Evolutionary conservation across 2,329 filamentous ascomycete species (phyloP).

Genomic region (Diatrype stigma): DNA sequence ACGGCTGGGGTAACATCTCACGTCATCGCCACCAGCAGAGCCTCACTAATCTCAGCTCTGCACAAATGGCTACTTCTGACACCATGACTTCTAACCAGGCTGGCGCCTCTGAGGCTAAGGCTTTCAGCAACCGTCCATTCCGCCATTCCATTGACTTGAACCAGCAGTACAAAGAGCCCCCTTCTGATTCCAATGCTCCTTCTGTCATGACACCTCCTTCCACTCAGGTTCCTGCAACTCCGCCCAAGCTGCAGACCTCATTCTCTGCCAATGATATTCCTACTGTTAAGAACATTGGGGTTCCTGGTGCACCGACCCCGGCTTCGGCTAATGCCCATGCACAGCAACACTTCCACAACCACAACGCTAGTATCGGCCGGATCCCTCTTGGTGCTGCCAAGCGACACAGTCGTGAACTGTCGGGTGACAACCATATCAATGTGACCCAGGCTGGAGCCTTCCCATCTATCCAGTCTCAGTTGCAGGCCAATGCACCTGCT

Average conservation of each 20-base stretch:
- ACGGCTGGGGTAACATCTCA: slow-evolving; percentile 60
- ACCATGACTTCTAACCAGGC: slow-evolving; percentile 33
- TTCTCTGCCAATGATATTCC: slow-evolving; percentile 89
- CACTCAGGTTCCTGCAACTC: slow-evolving; percentile 53
- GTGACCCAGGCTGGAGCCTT: slow-evolving; percentile 41
- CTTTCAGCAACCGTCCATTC: slow-evolving; percentile 44
- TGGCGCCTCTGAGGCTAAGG: slow-evolving; percentile 38
- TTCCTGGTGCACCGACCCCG: slow-evolving; percentile 37
- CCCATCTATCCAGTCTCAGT: slow-evolving; percentile 62
- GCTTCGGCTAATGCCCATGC: slow-evolving; percentile 54
- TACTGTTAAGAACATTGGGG: slow-evolving; percentile 69
- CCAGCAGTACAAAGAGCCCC: slow-evolving; percentile 34
- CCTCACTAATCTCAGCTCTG: slow-evolving; percentile 42
- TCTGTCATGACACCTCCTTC: slow-evolving; percentile 42
- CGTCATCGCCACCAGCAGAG: slow-evolving; percentile 66
- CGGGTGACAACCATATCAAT: slow-evolving; percentile 41
- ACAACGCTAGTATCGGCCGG: slow-evolving; percentile 77
- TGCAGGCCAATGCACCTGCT: slow-evolving; percentile 75
- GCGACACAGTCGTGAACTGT: slow-evolving; percentile 71
- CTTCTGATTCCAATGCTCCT: slow-evolving; percentile 33
- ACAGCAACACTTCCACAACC: slow-evolving; percentile 65
- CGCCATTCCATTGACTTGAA: slow-evolving; percentile 58
- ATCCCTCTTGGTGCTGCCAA: slow-evolving; percentile 65
- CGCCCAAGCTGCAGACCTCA: slow-evolving; percentile 77
- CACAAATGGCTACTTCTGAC: slow-evolving; percentile 33